A percentile compares a stretch with the other conserved stretches of the same genome.
Evolutionary conservation across 768 basidiomycete genomes (phyloP).

Genomic region (Serendipita sp.): DNA sequence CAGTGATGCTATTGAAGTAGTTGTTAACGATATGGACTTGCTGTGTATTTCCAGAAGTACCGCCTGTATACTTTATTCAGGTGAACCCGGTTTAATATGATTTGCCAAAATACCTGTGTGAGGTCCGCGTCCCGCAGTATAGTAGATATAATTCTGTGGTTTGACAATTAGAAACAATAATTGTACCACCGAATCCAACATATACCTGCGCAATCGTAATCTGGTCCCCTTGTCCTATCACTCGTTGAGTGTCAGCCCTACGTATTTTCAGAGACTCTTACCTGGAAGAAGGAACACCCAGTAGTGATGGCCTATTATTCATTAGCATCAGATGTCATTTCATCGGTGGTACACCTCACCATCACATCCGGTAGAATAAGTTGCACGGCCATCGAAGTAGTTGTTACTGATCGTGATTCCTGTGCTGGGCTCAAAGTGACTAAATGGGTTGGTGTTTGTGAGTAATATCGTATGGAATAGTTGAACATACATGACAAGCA

Average conservation of each 20-base stretch:
- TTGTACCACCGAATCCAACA: too few relatives aligned
- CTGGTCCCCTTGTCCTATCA: not conserved
- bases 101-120: not conserved
- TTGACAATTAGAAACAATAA: too few relatives aligned
- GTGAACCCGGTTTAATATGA: not conserved
- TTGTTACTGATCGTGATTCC: conserved; percentile 2
- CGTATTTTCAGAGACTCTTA: not conserved
- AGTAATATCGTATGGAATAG: too few relatives aligned
- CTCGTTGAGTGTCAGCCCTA: not conserved
- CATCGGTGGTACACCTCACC: not conserved
- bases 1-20: not conserved
- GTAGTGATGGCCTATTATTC: not conserved
- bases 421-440: not conserved
- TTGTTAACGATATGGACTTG: conserved; percentile 6
- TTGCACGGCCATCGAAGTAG: not conserved
- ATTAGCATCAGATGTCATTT: not conserved
- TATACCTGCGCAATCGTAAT: conserved; percentile 3
- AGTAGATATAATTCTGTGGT: not conserved
- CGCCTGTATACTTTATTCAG: not conserved
- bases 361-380: not conserved
- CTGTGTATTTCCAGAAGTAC: conserved; percentile 7
- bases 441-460: too few relatives aligned
- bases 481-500: too few relatives aligned
- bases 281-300: conserved; percentile 5
- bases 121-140: conserved; percentile 5